phyloP scores from a whole-genome alignment of 148 eudicot genomes.

The Polygonum maritimum region DNA sequence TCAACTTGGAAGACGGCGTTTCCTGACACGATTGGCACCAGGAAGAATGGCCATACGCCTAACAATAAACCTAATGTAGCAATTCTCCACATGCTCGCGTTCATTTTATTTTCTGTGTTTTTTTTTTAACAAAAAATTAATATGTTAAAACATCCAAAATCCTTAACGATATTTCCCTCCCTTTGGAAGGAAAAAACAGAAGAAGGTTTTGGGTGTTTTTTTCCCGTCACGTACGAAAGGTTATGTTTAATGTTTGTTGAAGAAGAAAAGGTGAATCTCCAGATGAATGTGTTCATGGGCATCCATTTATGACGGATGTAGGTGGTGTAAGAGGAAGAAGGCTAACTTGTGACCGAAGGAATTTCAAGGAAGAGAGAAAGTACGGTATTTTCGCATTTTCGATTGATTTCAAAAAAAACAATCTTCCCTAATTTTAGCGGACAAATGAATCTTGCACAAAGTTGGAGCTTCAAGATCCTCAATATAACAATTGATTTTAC shows the following conservation, averaged over 20 bases:
- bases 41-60: conserved; percentile 12
- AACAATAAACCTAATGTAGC: conserved; percentile 19
- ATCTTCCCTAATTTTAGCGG: neutral
- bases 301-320: neutral
- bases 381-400: conserved; percentile 13
- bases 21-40: conserved; percentile 18
- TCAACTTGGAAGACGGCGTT: conserved; percentile 48
- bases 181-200: neutral
- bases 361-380: neutral
- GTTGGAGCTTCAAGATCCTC: neutral
- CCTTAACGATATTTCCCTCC: conserved; percentile 5
- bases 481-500: too few species aligned
- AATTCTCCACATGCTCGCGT: conserved; percentile 22
- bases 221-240: neutral
- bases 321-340: neutral
- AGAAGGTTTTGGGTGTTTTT: neutral
- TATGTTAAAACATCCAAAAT: neutral
- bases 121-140: neutral
- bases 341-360: neutral
- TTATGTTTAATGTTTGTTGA: neutral
- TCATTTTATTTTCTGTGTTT: neutral
- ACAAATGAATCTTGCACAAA: neutral
- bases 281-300: neutral
- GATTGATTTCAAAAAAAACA: neutral
- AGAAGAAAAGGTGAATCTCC: neutral